These are phyloP conservation scores for Prunus yedoensis DNA, from an alignment of 331 rosid genomes.

Conservation along the genomic window DNA sequence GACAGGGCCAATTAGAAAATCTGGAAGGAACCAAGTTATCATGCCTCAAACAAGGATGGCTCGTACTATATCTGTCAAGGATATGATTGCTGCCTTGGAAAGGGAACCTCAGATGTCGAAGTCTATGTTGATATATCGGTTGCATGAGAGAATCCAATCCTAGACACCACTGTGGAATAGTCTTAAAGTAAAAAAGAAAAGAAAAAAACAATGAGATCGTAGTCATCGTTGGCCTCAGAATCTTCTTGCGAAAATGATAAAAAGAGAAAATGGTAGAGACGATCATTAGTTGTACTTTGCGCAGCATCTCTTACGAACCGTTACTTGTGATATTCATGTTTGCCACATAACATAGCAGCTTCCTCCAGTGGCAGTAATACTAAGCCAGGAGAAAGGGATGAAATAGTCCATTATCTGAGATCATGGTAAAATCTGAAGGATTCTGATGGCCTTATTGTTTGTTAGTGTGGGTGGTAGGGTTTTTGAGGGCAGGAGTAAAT, in stretches of 20 bases:
- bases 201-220: background rate
- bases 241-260: too few species aligned
- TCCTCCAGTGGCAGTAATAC: too few species aligned
- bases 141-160: conserved; percentile 54
- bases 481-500: too few species aligned
- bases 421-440: background rate
- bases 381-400: too few species aligned
- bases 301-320: too few species aligned
- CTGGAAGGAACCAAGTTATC: conserved; percentile 51
- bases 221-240: too few species aligned
- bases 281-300: too few species aligned
- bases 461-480: too few species aligned
- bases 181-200: background rate
- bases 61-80: conserved; percentile 64
- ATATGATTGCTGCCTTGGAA: conserved; percentile 75
- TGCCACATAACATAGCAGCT: too few species aligned
- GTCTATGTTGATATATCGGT: conserved; percentile 57
- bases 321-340: too few species aligned
- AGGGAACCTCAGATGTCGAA: conserved; percentile 88
- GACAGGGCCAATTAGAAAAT: conserved; percentile 39
- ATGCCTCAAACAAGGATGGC: conserved; percentile 45
- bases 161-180: conserved; percentile 42
- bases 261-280: too few species aligned
- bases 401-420: background rate
- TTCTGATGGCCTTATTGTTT: background rate